Evolutionary conservation across 2,329 filamentous ascomycete genomes (phyloP).

Genomic region (Calonectria crousiana): DNA sequence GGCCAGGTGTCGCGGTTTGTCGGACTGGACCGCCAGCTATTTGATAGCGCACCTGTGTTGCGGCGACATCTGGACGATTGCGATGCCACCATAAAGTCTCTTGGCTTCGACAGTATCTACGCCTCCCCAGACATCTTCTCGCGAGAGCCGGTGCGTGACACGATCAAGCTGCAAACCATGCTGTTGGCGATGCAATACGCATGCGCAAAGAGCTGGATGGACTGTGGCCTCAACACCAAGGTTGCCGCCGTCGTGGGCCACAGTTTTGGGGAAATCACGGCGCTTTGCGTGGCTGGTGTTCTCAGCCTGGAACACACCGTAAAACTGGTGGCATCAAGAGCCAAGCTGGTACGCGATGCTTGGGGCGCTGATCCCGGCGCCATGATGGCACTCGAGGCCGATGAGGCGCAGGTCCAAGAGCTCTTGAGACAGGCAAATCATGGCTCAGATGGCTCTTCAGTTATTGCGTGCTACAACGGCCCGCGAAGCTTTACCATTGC

Average conservation of each 20-base stretch:
- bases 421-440: background rate
- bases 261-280: slow-evolving; percentile 57
- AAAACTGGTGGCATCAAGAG: background rate
- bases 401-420: background rate
- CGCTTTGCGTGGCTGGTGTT: slow-evolving; percentile 50
- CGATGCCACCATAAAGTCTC: background rate
- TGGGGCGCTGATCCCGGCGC: slow-evolving; percentile 14
- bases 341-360: background rate
- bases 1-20: background rate
- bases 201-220: background rate
- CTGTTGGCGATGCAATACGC: background rate
- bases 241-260: slow-evolving; percentile 49
- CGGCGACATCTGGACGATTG: background rate
- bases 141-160: background rate
- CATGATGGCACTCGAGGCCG: slow-evolving; percentile 24
- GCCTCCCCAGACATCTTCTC: background rate
- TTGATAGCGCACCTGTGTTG: background rate
- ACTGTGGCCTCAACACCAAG: background rate
- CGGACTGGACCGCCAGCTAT: background rate
- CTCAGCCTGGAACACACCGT: slow-evolving; percentile 49
- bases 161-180: background rate
- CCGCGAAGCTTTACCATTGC: slow-evolving; percentile 23
- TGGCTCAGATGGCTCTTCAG: background rate
- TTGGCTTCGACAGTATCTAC: background rate
- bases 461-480: slow-evolving; percentile 19